phyloP scores from a whole-genome alignment of 495 filamentous ascomycete species.

The Terfezia boudieri region DNA sequence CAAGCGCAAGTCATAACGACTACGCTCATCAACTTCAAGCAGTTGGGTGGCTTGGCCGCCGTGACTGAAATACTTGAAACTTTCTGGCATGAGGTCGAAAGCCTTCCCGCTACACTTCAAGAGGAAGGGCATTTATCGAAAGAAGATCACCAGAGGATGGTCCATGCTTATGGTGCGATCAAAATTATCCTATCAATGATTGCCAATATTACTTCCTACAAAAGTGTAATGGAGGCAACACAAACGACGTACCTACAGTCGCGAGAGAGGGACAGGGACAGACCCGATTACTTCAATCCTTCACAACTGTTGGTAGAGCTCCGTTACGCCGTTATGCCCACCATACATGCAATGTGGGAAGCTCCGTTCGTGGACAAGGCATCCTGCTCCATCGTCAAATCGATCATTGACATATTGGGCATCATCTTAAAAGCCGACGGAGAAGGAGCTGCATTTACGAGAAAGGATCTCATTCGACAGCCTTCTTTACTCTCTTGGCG shows the following conservation, averaged over 20 bases:
- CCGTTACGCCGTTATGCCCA: constrained; percentile 59
- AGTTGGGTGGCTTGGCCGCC: constrained; percentile 46
- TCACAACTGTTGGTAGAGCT: constrained; percentile 75
- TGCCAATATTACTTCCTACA: constrained; percentile 46
- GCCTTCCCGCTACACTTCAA: constrained; percentile 18
- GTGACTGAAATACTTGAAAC: constrained; percentile 49
- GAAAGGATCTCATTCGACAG: constrained; percentile 3
- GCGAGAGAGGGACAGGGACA: constrained; percentile 32
- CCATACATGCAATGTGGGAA: constrained; percentile 58
- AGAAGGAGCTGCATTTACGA: constrained; percentile 33
- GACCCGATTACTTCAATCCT: constrained; percentile 43
- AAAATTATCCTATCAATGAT: constrained; percentile 74
- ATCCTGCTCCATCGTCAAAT: constrained; percentile 49
- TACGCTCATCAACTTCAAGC: constrained; percentile 68
- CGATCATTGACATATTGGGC: constrained; percentile 61
- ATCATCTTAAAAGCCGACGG: constrained; percentile 53
- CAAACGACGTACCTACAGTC: constrained; percentile 39
- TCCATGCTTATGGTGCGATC: constrained; percentile 42
- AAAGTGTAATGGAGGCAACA: constrained; percentile 51
- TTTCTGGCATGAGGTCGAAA: constrained; percentile 47
- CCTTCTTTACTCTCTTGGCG: constrained; percentile 15
- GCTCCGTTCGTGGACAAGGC: constrained; percentile 60
- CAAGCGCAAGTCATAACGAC: constrained; percentile 49
- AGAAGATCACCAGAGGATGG: constrained; percentile 27
- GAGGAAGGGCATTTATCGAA: constrained; percentile 22